Percentiles rank a stretch among this genome's conserved stretches.
Conservation (phyloP, 257 asterid species). For the Solanum corneliomulleri region DNA sequence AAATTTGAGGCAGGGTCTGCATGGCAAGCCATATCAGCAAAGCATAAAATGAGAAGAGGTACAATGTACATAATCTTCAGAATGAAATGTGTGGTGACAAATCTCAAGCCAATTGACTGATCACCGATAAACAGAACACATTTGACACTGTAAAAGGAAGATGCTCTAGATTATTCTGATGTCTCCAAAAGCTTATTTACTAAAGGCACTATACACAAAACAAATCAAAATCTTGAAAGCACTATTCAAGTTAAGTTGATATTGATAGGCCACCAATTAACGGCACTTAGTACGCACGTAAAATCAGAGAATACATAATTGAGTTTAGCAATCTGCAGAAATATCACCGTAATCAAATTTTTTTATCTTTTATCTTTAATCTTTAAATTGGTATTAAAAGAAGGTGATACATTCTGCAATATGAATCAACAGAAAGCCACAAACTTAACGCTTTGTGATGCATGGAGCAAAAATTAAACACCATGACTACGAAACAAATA, state of each 20-base stretch:
- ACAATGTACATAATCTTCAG: background rate
- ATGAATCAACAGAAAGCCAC: background rate
- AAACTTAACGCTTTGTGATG: background rate
- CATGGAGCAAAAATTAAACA: background rate
- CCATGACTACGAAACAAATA: background rate
- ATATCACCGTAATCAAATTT: background rate
- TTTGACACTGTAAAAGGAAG: background rate
- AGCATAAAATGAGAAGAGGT: background rate
- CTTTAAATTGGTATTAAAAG: background rate
- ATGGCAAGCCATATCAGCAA: background rate
- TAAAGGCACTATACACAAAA: background rate
- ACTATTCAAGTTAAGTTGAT: background rate
- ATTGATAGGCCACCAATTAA: background rate
- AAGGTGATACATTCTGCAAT: background rate
- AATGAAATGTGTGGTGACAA: background rate
- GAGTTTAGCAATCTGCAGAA: background rate
- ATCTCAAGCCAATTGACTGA: background rate
- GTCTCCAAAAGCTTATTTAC: background rate
- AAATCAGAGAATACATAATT: background rate
- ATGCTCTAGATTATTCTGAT: background rate
- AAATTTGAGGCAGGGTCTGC: conserved; percentile 12
- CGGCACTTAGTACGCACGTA: background rate
- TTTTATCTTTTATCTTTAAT: background rate
- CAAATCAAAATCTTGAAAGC: background rate
- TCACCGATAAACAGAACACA: background rate